phyloP scores from a whole-genome alignment of 2,329 filamentous ascomycete genomes.

The Fusarium keratoplasticum region DNA sequence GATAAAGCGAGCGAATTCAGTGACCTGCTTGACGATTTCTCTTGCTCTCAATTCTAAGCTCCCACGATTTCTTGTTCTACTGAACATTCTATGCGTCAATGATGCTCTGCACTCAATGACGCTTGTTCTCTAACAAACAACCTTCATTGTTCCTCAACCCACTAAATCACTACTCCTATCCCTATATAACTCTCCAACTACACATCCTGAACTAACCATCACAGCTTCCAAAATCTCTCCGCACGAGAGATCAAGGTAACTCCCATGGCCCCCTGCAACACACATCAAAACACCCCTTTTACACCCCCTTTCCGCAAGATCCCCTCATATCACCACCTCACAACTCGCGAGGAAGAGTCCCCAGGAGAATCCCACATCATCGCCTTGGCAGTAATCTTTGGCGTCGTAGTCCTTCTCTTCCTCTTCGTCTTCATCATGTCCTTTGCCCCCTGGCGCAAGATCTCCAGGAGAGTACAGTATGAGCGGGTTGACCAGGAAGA shows the following conservation, averaged over 20 bases:
- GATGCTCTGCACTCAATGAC: not conserved
- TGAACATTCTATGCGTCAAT: not conserved
- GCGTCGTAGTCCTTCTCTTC: not conserved
- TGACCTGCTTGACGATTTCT: too few relatives aligned
- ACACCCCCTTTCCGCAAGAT: not conserved
- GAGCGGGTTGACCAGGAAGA: not conserved
- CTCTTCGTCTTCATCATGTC: slow-evolving; percentile 5
- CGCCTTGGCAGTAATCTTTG: not conserved
- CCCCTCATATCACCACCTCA: not conserved
- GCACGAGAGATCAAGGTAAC: not conserved
- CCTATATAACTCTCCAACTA: not conserved
- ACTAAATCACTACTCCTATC: not conserved
- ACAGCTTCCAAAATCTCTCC: not conserved
- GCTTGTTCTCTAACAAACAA: not conserved
- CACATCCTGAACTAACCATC: not conserved
- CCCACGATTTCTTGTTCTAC: not conserved
- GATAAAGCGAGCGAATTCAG: too few relatives aligned
- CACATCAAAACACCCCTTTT: not conserved
- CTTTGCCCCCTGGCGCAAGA: not conserved
- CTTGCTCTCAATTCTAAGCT: too few relatives aligned
- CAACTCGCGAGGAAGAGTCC: not conserved
- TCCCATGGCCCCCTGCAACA: not conserved
- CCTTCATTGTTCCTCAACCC: not conserved
- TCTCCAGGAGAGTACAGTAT: not conserved
- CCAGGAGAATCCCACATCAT: not conserved